phyloP scores from a whole-genome alignment of 2,329 filamentous ascomycete genomes.

The Blumeria graminis region DNA sequence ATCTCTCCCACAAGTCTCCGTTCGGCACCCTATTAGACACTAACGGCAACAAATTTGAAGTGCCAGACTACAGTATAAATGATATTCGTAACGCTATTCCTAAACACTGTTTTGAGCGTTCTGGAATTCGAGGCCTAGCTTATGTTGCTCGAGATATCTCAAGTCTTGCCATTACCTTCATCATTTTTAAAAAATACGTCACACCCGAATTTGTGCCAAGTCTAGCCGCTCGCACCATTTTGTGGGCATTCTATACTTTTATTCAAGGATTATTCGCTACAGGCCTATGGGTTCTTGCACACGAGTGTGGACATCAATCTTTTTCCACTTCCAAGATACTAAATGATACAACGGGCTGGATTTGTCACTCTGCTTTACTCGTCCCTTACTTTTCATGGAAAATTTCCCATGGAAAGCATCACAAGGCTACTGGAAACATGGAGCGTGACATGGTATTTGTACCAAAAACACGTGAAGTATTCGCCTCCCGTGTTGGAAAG shows the following conservation, averaged over 20 bases:
- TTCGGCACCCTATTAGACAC: conserved; percentile 61
- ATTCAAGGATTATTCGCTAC: conserved; percentile 84
- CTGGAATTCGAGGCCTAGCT: conserved; percentile 43
- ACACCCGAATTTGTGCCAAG: conserved; percentile 65
- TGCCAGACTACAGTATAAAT: conserved; percentile 94
- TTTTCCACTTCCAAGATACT: conserved; percentile 81
- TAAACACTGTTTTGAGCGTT: conserved; percentile 88
- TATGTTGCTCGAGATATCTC: conserved; percentile 70
- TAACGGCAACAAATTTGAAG: conserved; percentile 81
- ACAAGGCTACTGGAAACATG: conserved; percentile 95
- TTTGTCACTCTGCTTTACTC: conserved; percentile 67
- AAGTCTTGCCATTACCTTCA: conserved; percentile 54
- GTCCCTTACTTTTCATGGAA: conserved; percentile 99
- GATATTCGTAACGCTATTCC: conserved; percentile 92
- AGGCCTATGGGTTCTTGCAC: conserved; percentile 84
- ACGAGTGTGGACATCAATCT: conserved; percentile 92
- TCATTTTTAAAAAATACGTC: conserved; percentile 69
- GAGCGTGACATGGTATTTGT: conserved; percentile 98
- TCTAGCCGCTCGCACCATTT: conserved; percentile 35
- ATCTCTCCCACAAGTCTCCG: conserved; percentile 19
- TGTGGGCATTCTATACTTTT: conserved; percentile 41
- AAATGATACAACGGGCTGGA: conserved; percentile 82
- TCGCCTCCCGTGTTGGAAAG: conserved; percentile 49
- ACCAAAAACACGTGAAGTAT: conserved; percentile 70
- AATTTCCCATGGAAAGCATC: conserved; percentile 96